Evolutionary conservation across 2,329 filamentous ascomycete species (phyloP).

Genomic region (Phyllosticta paracitricarpa): DNA sequence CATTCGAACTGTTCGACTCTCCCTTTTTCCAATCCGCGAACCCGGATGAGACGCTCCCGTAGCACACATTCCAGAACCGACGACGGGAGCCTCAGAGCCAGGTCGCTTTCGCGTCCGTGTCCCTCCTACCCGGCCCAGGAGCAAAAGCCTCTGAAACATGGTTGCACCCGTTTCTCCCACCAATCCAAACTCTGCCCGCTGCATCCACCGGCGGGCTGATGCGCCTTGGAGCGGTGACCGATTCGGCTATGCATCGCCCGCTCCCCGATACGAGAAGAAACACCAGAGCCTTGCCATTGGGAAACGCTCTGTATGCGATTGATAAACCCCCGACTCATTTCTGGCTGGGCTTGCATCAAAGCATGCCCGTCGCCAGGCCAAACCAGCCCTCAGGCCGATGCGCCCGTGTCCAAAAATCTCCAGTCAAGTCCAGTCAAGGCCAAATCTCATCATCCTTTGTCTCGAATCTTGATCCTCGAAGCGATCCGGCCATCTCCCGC

Average conservation of each 20-base stretch:
- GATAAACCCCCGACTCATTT: slow-evolving; percentile 2
- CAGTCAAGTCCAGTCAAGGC: not conserved
- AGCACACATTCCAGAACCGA: not conserved
- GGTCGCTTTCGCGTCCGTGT: slow-evolving; percentile 4
- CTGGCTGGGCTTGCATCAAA: slow-evolving; percentile 1
- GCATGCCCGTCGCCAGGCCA: not conserved
- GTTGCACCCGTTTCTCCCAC: not conserved
- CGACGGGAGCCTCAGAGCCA: not conserved
- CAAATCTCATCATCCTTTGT: not conserved
- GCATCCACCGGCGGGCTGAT: not conserved
- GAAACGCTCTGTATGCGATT: slow-evolving; percentile 5
- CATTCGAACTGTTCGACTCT: not conserved
- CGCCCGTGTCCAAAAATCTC: not conserved
- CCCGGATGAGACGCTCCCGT: slow-evolving; percentile 1
- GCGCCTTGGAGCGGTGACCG: not conserved
- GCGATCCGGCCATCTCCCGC: not conserved
- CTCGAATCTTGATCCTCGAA: not conserved
- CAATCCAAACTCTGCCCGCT: not conserved
- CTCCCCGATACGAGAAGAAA: not conserved
- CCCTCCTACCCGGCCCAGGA: slow-evolving; percentile 6
- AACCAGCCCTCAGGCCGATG: not conserved
- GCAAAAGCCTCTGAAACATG: slow-evolving; percentile 6
- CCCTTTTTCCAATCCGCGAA: slow-evolving; percentile 2
- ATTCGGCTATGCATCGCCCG: slow-evolving; percentile 4
- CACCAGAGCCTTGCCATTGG: not conserved